Conservation (phyloP, 1,139 yeast species). For the Debaryomyces nepalensis region DNA sequence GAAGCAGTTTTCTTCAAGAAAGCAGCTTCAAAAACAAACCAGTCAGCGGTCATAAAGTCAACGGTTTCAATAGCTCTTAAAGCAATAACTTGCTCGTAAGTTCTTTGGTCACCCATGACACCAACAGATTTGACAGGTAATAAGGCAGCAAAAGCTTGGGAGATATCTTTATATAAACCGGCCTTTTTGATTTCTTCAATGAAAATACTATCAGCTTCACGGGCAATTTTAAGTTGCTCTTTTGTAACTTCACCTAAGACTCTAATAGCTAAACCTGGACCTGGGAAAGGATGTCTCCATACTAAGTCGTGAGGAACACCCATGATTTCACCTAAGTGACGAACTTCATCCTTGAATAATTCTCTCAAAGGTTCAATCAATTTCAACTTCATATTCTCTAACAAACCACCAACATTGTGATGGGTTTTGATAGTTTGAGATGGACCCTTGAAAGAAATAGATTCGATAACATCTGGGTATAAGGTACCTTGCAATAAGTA, state of each 20-base stretch:
- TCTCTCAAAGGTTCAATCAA: constrained; percentile 98
- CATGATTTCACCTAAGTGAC: constrained; percentile 90
- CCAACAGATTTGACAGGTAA: constrained; percentile 98
- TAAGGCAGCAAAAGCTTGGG: constrained; percentile 97
- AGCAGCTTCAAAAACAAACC: constrained; percentile 92
- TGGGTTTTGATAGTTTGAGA: constrained; percentile 99
- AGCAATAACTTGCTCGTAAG: constrained; percentile 98
- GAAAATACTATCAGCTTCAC: constrained; percentile 95
- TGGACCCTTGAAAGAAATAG: constrained; percentile 98
- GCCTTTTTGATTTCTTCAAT: constrained; percentile 94
- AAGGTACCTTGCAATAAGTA: constrained; percentile 95
- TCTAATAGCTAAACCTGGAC: constrained; percentile 99
- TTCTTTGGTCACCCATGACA: constrained; percentile 99
- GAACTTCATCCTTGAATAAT: constrained; percentile 97
- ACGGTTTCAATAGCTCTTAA: constrained; percentile 96
- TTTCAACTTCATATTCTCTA: constrained; percentile 97
- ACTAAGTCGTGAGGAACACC: constrained; percentile 97
- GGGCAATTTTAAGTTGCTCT: constrained; percentile 91
- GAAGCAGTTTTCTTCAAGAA: constrained; percentile 93
- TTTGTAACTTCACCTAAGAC: constrained; percentile 95
- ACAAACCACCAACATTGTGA: constrained; percentile 97
- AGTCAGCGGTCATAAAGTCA: constrained; percentile 99
- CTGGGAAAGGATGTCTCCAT: constrained; percentile 99
- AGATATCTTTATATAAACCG: constrained; percentile 88
- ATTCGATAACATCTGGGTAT: constrained; percentile 98